Evolutionary conservation across 2,329 filamentous ascomycete genomes (phyloP), one percentile per base, ranked within the genome.

Genomic region (Cordyceps tenuipes): DNA sequence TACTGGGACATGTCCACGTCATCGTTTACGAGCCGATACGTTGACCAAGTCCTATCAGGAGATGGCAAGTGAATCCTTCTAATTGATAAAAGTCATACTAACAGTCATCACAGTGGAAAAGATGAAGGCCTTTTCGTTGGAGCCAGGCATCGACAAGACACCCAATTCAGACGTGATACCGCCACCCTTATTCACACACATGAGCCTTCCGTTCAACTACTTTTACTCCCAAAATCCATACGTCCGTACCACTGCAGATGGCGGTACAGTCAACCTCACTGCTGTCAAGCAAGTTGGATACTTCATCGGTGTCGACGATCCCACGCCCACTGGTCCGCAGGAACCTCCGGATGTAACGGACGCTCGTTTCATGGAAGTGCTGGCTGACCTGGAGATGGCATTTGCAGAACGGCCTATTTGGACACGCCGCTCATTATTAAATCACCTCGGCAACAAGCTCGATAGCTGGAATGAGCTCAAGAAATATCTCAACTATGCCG

Each of bases 181-280:
- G 13, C 90, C 91, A 0, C 89, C 91, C 0, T 81, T 85, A n/a
- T 90, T 91, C 71, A 87, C 89, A 2, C 85, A 88, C 60, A 85
- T 87, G 70, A 82, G 83, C 15, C 76, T 93, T 39, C 89, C 89
- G 3, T 92, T 91, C 73, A 86, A 83, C 67, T 89, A 87, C 72
- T 86, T 86, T 63, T 97, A 95, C 73, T 87, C 89, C 43, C 93
- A 97, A 73, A 96, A 96, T 63, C 84, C 89, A 0, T 87, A 87
- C 58, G 87, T 92, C 29, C 85, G 81, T 55, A 76, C 85, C 58
- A 85, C 84, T 4, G 80, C 77, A 46, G 75, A 78, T 53, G 82
- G 82, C 13, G 76, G 77, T 26, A 80, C 77, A 72, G 83, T 79
- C 73, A 89, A 80, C 68, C 82, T 73, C 67, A 84, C 74, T 66